Conservation (phyloP, 78 protist species). For the Guillardia theta region DNA sequence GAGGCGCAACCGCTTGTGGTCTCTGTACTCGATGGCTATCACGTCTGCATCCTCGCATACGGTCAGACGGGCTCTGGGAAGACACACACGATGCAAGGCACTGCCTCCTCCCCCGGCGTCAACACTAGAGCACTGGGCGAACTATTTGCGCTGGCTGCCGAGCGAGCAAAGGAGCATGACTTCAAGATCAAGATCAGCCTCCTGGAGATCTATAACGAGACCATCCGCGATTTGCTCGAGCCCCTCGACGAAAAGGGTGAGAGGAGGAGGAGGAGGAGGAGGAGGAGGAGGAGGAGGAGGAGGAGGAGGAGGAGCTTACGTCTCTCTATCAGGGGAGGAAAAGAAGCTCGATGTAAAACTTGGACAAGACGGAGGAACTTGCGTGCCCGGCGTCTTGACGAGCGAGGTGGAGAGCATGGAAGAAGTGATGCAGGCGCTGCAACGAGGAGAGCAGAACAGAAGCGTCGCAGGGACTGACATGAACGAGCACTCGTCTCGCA, state of each 20-base stretch:
- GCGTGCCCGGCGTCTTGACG: neutral
- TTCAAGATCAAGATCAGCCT: neutral
- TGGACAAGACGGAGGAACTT: neutral
- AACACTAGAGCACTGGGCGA: slow-evolving; percentile 32
- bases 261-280: neutral
- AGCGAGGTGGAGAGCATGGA: neutral
- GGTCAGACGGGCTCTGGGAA: slow-evolving; percentile 88
- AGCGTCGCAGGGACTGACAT: neutral
- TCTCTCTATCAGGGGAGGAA: neutral
- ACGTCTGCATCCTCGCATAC: slow-evolving; percentile 86
- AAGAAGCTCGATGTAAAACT: neutral
- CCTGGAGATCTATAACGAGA: slow-evolving; percentile 51
- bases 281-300: neutral
- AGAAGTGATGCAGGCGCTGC: neutral
- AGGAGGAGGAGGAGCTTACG: neutral
- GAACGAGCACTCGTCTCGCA: slow-evolving; percentile 22
- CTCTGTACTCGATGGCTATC: slow-evolving; percentile 80
- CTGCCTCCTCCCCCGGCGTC: neutral
- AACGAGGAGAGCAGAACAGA: neutral
- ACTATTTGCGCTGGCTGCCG: neutral
- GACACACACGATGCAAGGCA: slow-evolving; percentile 85
- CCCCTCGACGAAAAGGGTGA: neutral
- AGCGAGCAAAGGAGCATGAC: neutral
- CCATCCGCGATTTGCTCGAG: slow-evolving; percentile 34
- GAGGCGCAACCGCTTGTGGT: slow-evolving; percentile 73